Conservation (phyloP, 192 early-diverging fungal genomes). For the Coemansia sp. region DNA sequence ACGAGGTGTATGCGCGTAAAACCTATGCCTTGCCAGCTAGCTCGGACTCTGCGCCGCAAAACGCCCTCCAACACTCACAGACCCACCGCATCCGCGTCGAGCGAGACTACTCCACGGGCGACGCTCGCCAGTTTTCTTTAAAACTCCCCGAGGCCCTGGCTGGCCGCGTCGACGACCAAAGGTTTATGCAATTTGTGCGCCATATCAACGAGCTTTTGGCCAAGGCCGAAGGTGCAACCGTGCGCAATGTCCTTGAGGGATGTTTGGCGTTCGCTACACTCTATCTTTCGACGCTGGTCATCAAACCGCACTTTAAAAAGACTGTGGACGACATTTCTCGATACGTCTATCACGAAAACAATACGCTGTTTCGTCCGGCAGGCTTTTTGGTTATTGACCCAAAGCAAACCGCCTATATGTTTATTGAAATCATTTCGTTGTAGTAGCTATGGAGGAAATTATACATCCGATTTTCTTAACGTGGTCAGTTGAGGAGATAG, state of each 20-base stretch:
- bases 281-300: conserved; percentile 51
- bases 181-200: conserved; percentile 43
- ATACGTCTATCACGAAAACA: conserved; percentile 40
- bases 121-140: conserved; percentile 35
- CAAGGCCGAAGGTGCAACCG: conserved; percentile 50
- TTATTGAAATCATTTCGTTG: conserved; percentile 48
- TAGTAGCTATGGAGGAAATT: not conserved
- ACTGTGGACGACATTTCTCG: conserved; percentile 34
- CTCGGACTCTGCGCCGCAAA: conserved; percentile 14
- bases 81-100: conserved; percentile 47
- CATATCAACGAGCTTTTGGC: conserved; percentile 44
- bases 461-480: not conserved
- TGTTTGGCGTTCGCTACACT: conserved; percentile 53
- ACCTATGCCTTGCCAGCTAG: conserved; percentile 27
- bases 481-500: not conserved
- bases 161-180: conserved; percentile 45
- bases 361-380: conserved; percentile 40
- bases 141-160: conserved; percentile 41
- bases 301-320: conserved; percentile 42
- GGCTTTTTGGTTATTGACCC: conserved; percentile 48
- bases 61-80: conserved; percentile 17
- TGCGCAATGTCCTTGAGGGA: conserved; percentile 51
- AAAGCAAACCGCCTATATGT: conserved; percentile 56
- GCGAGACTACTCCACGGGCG: conserved; percentile 55
- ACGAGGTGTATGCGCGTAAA: conserved; percentile 20